These are phyloP conservation scores for Pythium volutum DNA, from an alignment of 352 stramenopile species.

Conservation along the genomic window DNA sequence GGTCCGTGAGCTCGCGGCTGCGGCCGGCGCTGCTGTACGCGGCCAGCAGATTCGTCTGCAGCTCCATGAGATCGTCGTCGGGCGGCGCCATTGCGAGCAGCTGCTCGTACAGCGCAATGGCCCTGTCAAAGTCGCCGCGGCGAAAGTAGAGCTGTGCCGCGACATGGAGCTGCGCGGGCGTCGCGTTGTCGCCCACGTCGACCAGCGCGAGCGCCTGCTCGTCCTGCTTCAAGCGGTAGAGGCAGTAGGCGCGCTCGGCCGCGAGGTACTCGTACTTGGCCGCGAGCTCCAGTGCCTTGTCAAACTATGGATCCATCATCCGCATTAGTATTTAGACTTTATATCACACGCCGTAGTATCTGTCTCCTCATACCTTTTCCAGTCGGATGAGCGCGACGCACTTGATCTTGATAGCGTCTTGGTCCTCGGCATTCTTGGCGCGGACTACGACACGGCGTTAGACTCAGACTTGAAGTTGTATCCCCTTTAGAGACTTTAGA, in stretches of 20 bases:
- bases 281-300: conserved; percentile 79
- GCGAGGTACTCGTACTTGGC: conserved; percentile 63
- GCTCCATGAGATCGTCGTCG: conserved; percentile 68
- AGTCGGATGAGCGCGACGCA: conserved; percentile 77
- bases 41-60: conserved; percentile 75
- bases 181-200: conserved; percentile 31
- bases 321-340: no score
- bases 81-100: conserved; percentile 45
- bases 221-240: conserved; percentile 82
- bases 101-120: conserved; percentile 76
- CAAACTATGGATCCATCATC: conserved; percentile 40
- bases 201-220: conserved; percentile 55
- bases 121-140: conserved; percentile 53
- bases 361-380: conserved; percentile 47
- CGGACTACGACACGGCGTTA: conserved; percentile 68
- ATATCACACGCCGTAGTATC: not conserved
- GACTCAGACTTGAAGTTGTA: no score
- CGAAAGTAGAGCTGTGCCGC: conserved; percentile 75
- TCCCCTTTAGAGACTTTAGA: not conserved
- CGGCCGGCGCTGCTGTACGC: conserved; percentile 65
- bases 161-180: conserved; percentile 49
- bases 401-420: conserved; percentile 80
- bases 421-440: conserved; percentile 64
- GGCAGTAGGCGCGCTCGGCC: conserved; percentile 73
- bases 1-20: conserved; percentile 47